Conservation (phyloP, 306 rosid genomes). For the Begonia masoniana region DNA sequence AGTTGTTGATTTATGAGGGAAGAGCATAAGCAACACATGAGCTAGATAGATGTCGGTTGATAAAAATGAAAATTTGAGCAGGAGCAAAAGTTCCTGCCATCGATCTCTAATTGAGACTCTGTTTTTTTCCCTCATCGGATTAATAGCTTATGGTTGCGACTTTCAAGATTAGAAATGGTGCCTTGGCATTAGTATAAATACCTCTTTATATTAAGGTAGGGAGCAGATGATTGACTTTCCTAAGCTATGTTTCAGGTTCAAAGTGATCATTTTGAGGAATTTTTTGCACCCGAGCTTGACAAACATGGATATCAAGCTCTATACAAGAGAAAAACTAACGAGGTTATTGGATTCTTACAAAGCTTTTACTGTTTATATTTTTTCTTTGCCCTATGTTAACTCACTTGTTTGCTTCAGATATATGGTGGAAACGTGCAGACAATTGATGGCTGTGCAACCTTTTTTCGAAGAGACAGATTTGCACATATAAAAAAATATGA, state of each 20-base stretch:
- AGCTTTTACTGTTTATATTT: conserved; percentile 1
- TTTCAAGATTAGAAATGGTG: no score
- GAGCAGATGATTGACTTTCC: no score
- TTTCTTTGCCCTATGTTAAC: conserved; percentile 3
- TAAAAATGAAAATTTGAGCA: no score
- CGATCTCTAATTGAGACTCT: no score
- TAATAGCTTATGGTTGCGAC: no score
- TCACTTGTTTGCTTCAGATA: conserved; percentile 32
- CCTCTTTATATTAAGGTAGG: no score
- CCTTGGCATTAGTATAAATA: no score
- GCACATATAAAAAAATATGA: conserved; percentile 92
- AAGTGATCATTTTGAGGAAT: conserved; percentile 79
- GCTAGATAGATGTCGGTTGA: no score
- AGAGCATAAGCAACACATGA: no score
- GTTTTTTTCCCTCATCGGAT: no score
- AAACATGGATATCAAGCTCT: conserved; percentile 87
- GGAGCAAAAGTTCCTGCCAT: no score
- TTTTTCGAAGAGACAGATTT: conserved; percentile 95
- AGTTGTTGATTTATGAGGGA: no score
- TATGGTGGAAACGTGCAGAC: conserved; percentile 35
- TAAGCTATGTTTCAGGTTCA: conserved; percentile 50
- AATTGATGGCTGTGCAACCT: conserved; percentile 97
- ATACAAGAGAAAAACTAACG: conserved; percentile 79
- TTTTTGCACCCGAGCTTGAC: conserved; percentile 82
- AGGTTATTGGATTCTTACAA: conserved; percentile 32